Base-by-base conservation (phyloP, 495 filamentous ascomycete species). In the Trichoderma gamsii region DNA sequence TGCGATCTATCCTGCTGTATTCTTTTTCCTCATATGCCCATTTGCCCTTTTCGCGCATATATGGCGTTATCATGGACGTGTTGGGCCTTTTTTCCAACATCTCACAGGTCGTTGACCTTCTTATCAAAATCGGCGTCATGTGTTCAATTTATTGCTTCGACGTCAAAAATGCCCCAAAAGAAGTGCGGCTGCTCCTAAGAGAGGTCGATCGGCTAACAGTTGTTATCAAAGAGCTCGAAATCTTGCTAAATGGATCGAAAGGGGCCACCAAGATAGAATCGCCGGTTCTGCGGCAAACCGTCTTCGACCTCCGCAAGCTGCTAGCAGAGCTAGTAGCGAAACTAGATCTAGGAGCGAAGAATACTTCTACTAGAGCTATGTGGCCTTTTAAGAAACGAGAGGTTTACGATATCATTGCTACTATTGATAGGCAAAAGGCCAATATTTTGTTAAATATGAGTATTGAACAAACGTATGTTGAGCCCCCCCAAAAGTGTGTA, bases 41-140 rank as follows among this genome's bases (percentile, higher is more conserved):
- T n/a, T 49, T n/a, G 15, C 15, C 15, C 15, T 49, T n/a, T 49
- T 18, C n/a, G n/a, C 9, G 21, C 51, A 59, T 59, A 4, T 12
- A 29, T 32, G 56, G 23, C 56, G 13, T 32, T 8, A 61, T 32
- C 16, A 61, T 61, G 56, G 56, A 61, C n/a, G 56, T 61, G 11
- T 23, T 61, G 11, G 56, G 56, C 23, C 56, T 61, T 32, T 18
- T 61, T 2, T 29, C 56, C 23, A 61, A 61, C 56, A 61, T 61
- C 3, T 61, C 25, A 1, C 56, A 61, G 25, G 56, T 61, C 56
- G 25, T 61, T 32, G 56, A 61, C 25, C 56, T 61, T 15, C 56
- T 61, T 25, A 12, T 61, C 56, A 61, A 61, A 25, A 61, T 61
- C 12, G 56, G 56, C 11, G 56, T 61, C 25, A 61, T 61, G 56